A percentile compares a stretch with the other conserved stretches of the same genome.
Conservation (phyloP, 2,329 filamentous ascomycete genomes). For the Aspergillus sp. region DNA sequence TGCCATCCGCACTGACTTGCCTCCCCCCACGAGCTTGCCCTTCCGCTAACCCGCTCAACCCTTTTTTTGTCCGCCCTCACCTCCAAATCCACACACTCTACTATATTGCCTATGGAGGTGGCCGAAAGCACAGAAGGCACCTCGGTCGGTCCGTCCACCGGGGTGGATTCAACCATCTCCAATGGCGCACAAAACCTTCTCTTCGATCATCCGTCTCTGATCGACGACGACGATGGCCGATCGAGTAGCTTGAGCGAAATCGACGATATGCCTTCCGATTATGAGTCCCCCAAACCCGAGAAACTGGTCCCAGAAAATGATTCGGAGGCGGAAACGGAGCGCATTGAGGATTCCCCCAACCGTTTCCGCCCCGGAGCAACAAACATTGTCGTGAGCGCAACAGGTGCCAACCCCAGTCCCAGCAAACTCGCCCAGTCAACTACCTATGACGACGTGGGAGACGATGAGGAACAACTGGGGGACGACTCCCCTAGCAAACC, state of each 20-base stretch:
- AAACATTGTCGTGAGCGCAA: slow-evolving; percentile 61
- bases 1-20: neutral
- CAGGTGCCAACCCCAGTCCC: slow-evolving; percentile 64
- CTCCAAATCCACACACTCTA: slow-evolving; percentile 3
- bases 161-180: slow-evolving; percentile 31
- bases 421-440: slow-evolving; percentile 71
- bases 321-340: slow-evolving; percentile 91
- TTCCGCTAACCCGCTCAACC: slow-evolving; percentile 3
- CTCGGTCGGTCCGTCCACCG: slow-evolving; percentile 34
- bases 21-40: neutral
- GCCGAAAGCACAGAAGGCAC: slow-evolving; percentile 36
- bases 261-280: slow-evolving; percentile 66
- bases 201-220: slow-evolving; percentile 40
- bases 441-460: slow-evolving; percentile 46
- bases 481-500: slow-evolving; percentile 43
- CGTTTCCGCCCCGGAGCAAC: slow-evolving; percentile 56
- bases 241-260: slow-evolving; percentile 94
- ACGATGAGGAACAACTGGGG: slow-evolving; percentile 50
- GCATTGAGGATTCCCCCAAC: slow-evolving; percentile 83
- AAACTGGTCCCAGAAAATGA: slow-evolving; percentile 63
- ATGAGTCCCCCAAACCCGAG: slow-evolving; percentile 49
- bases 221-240: slow-evolving; percentile 60
- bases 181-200: slow-evolving; percentile 37
- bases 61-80: neutral
- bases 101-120: slow-evolving; percentile 36